These are phyloP conservation scores for Diaporthe aspalathi DNA, from an alignment of 2,329 filamentous ascomycete genomes.

Conservation along the genomic window DNA sequence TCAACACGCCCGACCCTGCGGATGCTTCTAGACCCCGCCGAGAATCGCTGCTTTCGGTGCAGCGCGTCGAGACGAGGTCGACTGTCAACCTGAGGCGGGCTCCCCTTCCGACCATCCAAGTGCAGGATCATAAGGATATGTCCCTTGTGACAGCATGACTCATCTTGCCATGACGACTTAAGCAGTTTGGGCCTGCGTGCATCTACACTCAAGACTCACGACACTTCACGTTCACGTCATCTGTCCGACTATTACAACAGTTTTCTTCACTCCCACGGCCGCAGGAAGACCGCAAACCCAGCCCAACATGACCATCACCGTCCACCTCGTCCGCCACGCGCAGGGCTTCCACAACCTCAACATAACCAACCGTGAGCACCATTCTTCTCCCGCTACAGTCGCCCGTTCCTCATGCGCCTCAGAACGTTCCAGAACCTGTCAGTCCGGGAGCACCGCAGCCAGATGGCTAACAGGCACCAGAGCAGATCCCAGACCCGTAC, in stretches of 20 bases:
- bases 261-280: not conserved
- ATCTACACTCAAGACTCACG: no score
- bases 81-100: constrained; percentile 17
- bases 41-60: not conserved
- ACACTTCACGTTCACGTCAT: no score
- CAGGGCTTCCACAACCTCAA: constrained; percentile 85
- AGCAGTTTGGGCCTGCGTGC: not conserved
- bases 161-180: constrained; percentile 2
- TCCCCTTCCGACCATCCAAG: not conserved
- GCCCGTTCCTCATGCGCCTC: no score
- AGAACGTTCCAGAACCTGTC: no score
- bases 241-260: no score
- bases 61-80: not conserved
- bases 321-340: constrained; percentile 79
- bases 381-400: no score
- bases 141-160: not conserved
- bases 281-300: not conserved
- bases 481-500: constrained; percentile 79
- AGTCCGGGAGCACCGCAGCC: no score
- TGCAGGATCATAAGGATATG: constrained; percentile 1
- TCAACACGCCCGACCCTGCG: not conserved
- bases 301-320: constrained; percentile 60
- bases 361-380: constrained; percentile 64
- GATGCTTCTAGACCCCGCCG: not conserved
- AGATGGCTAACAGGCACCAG: no score